A percentile compares a stretch with the other conserved stretches of the same genome.
phyloP scores from a whole-genome alignment of 2,329 filamentous ascomycete genomes.

The Colletotrichum liaoningense region DNA sequence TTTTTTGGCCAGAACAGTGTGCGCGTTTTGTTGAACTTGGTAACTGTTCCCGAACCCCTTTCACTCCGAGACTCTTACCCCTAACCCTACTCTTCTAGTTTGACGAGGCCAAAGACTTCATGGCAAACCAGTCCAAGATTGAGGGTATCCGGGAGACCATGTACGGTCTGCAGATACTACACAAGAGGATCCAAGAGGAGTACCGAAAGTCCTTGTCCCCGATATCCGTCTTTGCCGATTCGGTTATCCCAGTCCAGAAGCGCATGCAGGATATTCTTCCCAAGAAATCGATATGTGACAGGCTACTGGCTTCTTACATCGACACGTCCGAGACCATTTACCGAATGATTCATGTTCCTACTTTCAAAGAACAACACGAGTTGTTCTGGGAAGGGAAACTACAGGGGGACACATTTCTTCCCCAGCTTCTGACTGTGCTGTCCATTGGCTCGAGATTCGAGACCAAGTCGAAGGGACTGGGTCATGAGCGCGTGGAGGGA shows the following conservation, averaged over 20 bases:
- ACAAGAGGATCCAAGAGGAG: slow-evolving; percentile 60
- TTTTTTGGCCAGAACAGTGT: slow-evolving; percentile 66
- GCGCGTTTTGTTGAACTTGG: slow-evolving; percentile 64
- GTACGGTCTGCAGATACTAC: slow-evolving; percentile 57
- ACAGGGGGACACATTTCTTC: slow-evolving; percentile 62
- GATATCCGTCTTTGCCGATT: slow-evolving; percentile 68
- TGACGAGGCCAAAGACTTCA: slow-evolving; percentile 64
- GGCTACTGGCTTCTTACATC: slow-evolving; percentile 61
- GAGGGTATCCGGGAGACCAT: slow-evolving; percentile 56
- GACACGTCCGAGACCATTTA: slow-evolving; percentile 64
- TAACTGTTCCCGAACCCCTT: slow-evolving; percentile 44
- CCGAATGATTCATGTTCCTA: slow-evolving; percentile 63
- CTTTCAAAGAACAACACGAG: slow-evolving; percentile 63
- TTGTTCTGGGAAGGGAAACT: slow-evolving; percentile 62
- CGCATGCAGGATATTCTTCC: slow-evolving; percentile 69
- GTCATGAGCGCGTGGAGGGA: slow-evolving; percentile 62
- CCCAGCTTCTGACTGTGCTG: slow-evolving; percentile 63
- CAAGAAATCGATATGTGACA: slow-evolving; percentile 61
- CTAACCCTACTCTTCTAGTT: slow-evolving; percentile 52
- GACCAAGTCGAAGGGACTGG: slow-evolving; percentile 61
- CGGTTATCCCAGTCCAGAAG: slow-evolving; percentile 67
- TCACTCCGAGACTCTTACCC: slow-evolving; percentile 15
- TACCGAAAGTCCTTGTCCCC: slow-evolving; percentile 59
- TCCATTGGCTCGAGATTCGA: slow-evolving; percentile 66
- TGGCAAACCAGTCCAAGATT: slow-evolving; percentile 55